Conservation (phyloP, 2,329 filamentous ascomycete genomes). For the Graphilbum fragrans region DNA sequence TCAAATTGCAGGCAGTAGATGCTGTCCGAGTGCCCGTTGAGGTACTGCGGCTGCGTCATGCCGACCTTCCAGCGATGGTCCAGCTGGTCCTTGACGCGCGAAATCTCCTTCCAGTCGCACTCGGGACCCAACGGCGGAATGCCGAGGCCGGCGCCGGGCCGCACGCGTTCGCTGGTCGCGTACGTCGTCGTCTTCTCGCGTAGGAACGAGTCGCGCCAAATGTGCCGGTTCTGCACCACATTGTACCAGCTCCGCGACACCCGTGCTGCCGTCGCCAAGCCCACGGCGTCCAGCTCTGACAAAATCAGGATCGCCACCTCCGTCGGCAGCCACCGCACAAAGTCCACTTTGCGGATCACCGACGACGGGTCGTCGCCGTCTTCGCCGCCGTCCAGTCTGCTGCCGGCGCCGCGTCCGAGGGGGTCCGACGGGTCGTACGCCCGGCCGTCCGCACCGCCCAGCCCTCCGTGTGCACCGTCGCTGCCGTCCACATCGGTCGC, state of each 20-base stretch:
- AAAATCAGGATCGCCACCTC: constrained; percentile 50
- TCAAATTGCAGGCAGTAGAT: constrained; percentile 98
- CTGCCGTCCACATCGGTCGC: constrained; percentile 20
- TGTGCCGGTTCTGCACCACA: constrained; percentile 38
- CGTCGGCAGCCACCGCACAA: constrained; percentile 39
- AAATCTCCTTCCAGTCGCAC: constrained; percentile 81
- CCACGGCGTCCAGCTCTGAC: constrained; percentile 39
- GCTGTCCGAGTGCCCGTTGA: constrained; percentile 88
- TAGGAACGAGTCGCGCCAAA: constrained; percentile 53
- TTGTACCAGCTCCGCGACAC: constrained; percentile 40
- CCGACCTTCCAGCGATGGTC: constrained; percentile 70
- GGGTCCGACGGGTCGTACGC: constrained; percentile 9
- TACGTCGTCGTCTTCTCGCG: constrained; percentile 48
- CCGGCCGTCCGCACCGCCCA: constrained; percentile 19
- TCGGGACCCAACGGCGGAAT: constrained; percentile 41
- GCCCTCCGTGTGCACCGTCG: constrained; percentile 20
- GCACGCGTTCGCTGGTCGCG: constrained; percentile 40
- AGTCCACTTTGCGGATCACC: constrained; percentile 43
- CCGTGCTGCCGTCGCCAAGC: constrained; percentile 32
- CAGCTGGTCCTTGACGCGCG: constrained; percentile 62
- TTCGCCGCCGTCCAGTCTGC: constrained; percentile 3
- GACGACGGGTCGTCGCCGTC: constrained; percentile 21
- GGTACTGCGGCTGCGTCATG: constrained; percentile 69
- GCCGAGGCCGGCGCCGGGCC: constrained; percentile 43
- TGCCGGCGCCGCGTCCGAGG: constrained; percentile 8